Evolutionary conservation across 2,329 filamentous ascomycete species (phyloP), one percentile per base, ranked within the genome.

Genomic region (Fusarium azukiicola): DNA sequence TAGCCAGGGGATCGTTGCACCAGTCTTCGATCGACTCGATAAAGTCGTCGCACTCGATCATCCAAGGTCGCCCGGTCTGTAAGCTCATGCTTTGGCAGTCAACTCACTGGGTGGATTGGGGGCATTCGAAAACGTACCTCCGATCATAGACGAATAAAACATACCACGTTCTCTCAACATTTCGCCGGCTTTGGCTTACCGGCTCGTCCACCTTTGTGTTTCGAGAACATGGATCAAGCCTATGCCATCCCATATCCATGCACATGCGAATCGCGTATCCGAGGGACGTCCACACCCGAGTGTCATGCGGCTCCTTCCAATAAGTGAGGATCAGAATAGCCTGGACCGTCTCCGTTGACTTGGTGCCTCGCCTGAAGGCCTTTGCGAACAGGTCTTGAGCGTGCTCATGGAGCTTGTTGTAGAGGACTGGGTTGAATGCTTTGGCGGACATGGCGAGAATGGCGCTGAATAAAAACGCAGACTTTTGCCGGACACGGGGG

Each of bases 301-400:
- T 87, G 72, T 89, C 88, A 12, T 86, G 84, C 5, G 87, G 86
- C 52, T 88, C 86, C 77, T 89, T 89, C 87, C 87, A 89, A 74
- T 88, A 88, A 4, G 87, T 89, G 10, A 87, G 72, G 13, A 87
- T 77, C n/a, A 87, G 78, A 13, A 88, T 85, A 1, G 85, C 87
- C 72, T 89, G 87, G 2, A 87, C 85, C 11, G 84, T 84, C 67
- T 89, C 87, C 4, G 83, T 79, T 1, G 87, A 89, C 61, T 88
- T 88, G 2, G 73, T 76, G 21, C 87, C 87, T 5, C 79, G 77
- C 5, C 81, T 77, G 52, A 89, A 86, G 16, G 76, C 79, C 13
- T 85, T 76, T 11, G 79, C 74, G 13, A 87, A 80, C 6, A 86
- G 72, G 27, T 79, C 77, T 58, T 88, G 86, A 72, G 71, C 68